A percentile compares a stretch with the other conserved stretches of the same genome.
phyloP scores from a whole-genome alignment of 1,139 yeast species.

The Kodamaea sp. region DNA sequence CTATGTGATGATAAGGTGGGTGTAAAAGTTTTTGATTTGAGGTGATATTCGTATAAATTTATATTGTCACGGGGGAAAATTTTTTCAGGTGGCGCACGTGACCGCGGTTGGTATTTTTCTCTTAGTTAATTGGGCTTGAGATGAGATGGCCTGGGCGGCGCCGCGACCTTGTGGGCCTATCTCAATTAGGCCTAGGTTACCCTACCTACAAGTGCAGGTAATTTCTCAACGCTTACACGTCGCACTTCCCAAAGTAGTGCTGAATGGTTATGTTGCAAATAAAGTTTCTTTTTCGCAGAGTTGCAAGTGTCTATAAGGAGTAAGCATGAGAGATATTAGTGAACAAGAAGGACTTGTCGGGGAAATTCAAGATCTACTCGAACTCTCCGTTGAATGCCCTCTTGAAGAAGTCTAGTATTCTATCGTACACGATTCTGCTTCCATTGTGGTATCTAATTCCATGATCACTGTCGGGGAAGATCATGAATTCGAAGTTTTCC shows the following conservation, averaged over 20 bases:
- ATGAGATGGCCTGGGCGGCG: conserved; percentile 2
- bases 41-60: conserved; percentile 3
- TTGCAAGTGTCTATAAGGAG: too few relatives aligned
- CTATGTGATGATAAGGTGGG: conserved; percentile 1
- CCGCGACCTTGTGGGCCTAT: conserved; percentile 1
- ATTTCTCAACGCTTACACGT: too few relatives aligned
- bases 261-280: too few relatives aligned
- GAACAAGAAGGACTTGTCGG: too few relatives aligned
- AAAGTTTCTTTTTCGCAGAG: too few relatives aligned
- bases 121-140: too few relatives aligned
- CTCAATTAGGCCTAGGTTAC: too few relatives aligned
- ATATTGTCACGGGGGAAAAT: conserved; percentile 7
- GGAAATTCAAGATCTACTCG: conserved; percentile 9
- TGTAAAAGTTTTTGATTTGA: background rate
- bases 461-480: conserved; percentile 81
- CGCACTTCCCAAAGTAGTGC: too few relatives aligned
- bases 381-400: conserved; percentile 54
- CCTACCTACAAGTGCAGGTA: conserved; percentile 2
- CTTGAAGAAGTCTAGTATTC: conserved; percentile 59
- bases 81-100: conserved; percentile 10
- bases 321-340: too few relatives aligned
- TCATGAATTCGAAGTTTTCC: conserved; percentile 71
- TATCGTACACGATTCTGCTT: conserved; percentile 62
- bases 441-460: conserved; percentile 72
- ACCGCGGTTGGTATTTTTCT: too few relatives aligned